A percentile compares a stretch with the other conserved stretches of the same genome.
Evolutionary conservation across 2,329 filamentous ascomycete genomes (phyloP).

Genomic region (Chaetoscypha palmicola): DNA sequence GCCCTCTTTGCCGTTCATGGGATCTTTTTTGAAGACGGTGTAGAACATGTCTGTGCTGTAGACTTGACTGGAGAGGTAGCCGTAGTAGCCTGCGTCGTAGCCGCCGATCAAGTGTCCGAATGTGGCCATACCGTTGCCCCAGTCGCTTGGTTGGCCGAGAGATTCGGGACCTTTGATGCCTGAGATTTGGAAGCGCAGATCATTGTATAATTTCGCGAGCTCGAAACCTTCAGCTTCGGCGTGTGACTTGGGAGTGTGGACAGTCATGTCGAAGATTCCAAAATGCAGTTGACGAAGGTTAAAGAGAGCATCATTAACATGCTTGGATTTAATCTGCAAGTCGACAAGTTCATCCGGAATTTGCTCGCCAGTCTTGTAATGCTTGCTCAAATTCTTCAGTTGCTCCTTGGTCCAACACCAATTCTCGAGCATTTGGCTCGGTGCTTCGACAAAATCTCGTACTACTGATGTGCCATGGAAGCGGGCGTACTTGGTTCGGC

Average conservation of each 20-base stretch:
- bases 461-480: slow-evolving; percentile 63
- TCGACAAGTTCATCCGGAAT: slow-evolving; percentile 71
- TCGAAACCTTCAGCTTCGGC: slow-evolving; percentile 61
- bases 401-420: slow-evolving; percentile 66
- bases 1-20: slow-evolving; percentile 69
- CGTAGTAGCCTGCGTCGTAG: slow-evolving; percentile 81
- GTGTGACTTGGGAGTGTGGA: slow-evolving; percentile 65
- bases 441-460: slow-evolving; percentile 64
- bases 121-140: slow-evolving; percentile 72
- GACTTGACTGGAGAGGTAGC: slow-evolving; percentile 67
- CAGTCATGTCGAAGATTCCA: slow-evolving; percentile 76
- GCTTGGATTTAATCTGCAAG: slow-evolving; percentile 68
- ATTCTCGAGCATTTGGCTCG: slow-evolving; percentile 68
- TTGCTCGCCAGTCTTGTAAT: slow-evolving; percentile 62
- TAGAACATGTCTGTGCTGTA: slow-evolving; percentile 86
- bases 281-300: slow-evolving; percentile 75
- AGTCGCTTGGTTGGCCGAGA: slow-evolving; percentile 45
- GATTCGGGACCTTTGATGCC: slow-evolving; percentile 69
- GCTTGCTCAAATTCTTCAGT: slow-evolving; percentile 60
- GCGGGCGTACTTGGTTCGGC: slow-evolving; percentile 53
- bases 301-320: slow-evolving; percentile 73
- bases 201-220: slow-evolving; percentile 62
- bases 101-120: slow-evolving; percentile 80
- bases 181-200: slow-evolving; percentile 62
- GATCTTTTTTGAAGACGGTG: slow-evolving; percentile 67